A percentile compares a stretch with the other conserved stretches of the same genome.
Evolutionary conservation across 1,284 basidiomycete species (phyloP).

Genomic region (Ustilago curta): DNA sequence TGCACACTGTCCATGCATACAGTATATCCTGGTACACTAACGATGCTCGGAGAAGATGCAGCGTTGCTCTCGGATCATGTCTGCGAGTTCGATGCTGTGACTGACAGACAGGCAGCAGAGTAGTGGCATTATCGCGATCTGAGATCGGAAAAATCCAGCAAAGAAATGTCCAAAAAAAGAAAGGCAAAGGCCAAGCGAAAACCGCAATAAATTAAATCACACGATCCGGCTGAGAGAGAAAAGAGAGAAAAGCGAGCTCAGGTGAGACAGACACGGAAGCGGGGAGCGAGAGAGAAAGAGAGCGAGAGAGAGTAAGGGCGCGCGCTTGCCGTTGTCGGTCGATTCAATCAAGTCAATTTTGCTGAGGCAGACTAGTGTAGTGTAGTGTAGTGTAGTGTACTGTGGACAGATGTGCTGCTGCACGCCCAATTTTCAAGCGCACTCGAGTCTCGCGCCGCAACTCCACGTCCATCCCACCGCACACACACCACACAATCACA

Average conservation of each 20-base stretch:
- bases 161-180: slow-evolving; percentile 1
- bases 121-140: slow-evolving; percentile 3
- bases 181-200: not conserved
- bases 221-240: not conserved
- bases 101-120: too few relatives aligned
- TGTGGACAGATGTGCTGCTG: slow-evolving; percentile 5
- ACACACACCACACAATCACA: too few relatives aligned
- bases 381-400: too few relatives aligned
- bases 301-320: not conserved
- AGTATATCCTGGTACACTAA: not conserved
- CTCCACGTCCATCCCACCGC: slow-evolving; percentile 18
- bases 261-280: slow-evolving; percentile 4
- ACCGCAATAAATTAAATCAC: not conserved
- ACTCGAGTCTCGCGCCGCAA: slow-evolving; percentile 12
- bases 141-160: slow-evolving; percentile 5
- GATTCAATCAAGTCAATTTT: slow-evolving; percentile 3
- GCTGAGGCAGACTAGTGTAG: not conserved
- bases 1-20: too few relatives aligned
- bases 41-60: too few relatives aligned
- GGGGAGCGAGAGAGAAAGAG: not conserved
- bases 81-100: too few relatives aligned
- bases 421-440: not conserved
- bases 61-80: too few relatives aligned
- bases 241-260: not conserved
- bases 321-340: slow-evolving; percentile 7